These are phyloP conservation scores for Leccinum cinnamomeum DNA, from an alignment of 1,284 basidiomycete genomes.

Conservation along the genomic window DNA sequence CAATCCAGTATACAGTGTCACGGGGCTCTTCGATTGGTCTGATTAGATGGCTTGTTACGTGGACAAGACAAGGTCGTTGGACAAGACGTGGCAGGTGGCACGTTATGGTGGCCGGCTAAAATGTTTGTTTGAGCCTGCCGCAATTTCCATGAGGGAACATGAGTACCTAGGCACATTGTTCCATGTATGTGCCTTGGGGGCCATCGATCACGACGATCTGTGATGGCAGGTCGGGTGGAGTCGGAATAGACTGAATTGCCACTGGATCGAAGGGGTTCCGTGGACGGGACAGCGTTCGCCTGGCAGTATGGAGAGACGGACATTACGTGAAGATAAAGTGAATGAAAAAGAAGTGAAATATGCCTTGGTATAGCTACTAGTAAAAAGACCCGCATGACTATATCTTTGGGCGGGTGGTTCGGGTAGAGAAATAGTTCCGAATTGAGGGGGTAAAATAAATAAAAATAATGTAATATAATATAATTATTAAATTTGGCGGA, in stretches of 20 bases:
- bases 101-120: slow-evolving; percentile 5
- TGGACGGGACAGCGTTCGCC: not conserved
- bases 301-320: not conserved
- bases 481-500: not conserved
- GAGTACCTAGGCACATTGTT: slow-evolving; percentile 11
- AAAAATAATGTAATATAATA: not conserved
- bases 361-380: not conserved
- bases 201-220: slow-evolving; percentile 19
- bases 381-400: slow-evolving; percentile 11
- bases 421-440: slow-evolving; percentile 13
- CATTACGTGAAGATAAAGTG: slow-evolving; percentile 12
- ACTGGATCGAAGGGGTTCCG: slow-evolving; percentile 13
- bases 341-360: slow-evolving; percentile 14
- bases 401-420: not conserved
- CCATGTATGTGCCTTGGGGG: slow-evolving; percentile 13
- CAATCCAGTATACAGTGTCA: not conserved
- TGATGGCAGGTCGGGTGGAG: slow-evolving; percentile 13
- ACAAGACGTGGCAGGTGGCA: slow-evolving; percentile 1
- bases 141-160: not conserved
- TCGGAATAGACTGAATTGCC: slow-evolving; percentile 12
- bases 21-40: slow-evolving; percentile 16
- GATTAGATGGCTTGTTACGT: slow-evolving; percentile 1
- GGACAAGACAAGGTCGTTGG: not conserved
- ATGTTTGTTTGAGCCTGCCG: not conserved
- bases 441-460: slow-evolving; percentile 1